These are phyloP conservation scores for Lentinula edodes DNA, from an alignment of 768 basidiomycete genomes.

Conservation along the genomic window DNA sequence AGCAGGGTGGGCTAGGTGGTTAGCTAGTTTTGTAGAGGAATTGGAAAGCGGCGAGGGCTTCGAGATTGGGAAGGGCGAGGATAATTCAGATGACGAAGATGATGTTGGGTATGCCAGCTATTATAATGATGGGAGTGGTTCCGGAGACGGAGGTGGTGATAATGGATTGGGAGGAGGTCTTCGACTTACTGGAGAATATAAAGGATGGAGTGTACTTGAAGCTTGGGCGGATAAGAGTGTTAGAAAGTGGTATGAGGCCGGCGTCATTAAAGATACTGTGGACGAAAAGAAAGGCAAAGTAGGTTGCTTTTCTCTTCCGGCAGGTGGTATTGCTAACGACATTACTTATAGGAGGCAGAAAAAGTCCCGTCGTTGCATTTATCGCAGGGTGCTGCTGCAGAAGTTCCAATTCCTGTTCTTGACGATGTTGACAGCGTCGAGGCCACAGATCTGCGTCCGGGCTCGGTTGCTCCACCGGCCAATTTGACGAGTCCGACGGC, in stretches of 20 bases:
- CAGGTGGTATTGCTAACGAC: neutral
- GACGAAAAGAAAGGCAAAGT: constrained; percentile 48
- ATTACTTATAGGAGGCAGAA: neutral
- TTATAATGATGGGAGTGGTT: constrained; percentile 76
- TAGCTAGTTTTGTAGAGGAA: constrained; percentile 87
- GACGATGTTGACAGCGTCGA: constrained; percentile 29
- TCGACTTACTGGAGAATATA: constrained; percentile 78
- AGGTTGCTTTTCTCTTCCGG: constrained; percentile 14
- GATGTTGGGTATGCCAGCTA: constrained; percentile 83
- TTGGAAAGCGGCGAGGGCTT: constrained; percentile 86
- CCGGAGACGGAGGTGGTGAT: constrained; percentile 76
- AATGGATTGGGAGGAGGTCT: constrained; percentile 64
- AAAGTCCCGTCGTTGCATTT: constrained; percentile 15
- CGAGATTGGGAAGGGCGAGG: constrained; percentile 60
- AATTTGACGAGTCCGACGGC: constrained; percentile 12
- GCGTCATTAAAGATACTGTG: constrained; percentile 52
- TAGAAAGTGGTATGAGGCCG: constrained; percentile 79
- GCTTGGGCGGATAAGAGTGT: constrained; percentile 91
- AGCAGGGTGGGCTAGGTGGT: constrained; percentile 93
- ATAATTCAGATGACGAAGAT: constrained; percentile 77
- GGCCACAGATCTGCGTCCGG: neutral
- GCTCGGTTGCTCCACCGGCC: constrained; percentile 26
- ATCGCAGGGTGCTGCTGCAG: constrained; percentile 40
- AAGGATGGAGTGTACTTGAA: constrained; percentile 89
- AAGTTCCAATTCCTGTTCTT: constrained; percentile 62